Percentiles rank a stretch among this genome's conserved stretches.
Conservation (phyloP, 495 filamentous ascomycete genomes). For the Aspergillus biplanus region DNA sequence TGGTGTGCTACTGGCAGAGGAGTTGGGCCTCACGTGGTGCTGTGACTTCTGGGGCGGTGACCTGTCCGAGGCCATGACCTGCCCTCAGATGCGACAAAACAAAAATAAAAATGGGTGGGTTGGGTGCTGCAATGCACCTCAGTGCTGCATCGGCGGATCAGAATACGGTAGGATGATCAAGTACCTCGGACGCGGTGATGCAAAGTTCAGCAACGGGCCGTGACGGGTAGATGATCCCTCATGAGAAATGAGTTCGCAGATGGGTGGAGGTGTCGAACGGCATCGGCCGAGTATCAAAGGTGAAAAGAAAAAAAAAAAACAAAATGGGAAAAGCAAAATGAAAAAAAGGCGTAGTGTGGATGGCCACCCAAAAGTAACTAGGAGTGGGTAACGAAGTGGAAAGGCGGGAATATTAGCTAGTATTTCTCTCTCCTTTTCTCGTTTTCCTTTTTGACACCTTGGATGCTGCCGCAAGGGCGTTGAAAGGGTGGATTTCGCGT, state of each 20-base stretch:
- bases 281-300: conserved; percentile 30
- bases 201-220: conserved; percentile 34
- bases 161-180: conserved; percentile 27
- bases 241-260: conserved; percentile 23
- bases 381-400: background rate
- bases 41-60: conserved; percentile 32
- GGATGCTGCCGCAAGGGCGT: conserved; percentile 29
- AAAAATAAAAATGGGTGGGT: conserved; percentile 12
- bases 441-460: conserved; percentile 15
- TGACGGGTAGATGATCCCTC: conserved; percentile 30
- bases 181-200: conserved; percentile 28
- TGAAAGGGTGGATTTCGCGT: conserved; percentile 21
- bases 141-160: conserved; percentile 17
- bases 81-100: conserved; percentile 26
- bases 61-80: conserved; percentile 34
- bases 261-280: conserved; percentile 23
- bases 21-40: conserved; percentile 31
- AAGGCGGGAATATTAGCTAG: conserved; percentile 7
- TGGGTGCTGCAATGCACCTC: conserved; percentile 18
- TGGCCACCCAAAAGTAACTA: background rate
- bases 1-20: conserved; percentile 24
- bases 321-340: conserved; percentile 3
- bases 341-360: conserved; percentile 6
- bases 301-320: conserved; percentile 10
- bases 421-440: conserved; percentile 14